A percentile compares a stretch with the other conserved stretches of the same genome.
These are phyloP conservation scores for Beauveria medogensis DNA, from an alignment of 2,329 filamentous ascomycete genomes.

Conservation along the genomic window DNA sequence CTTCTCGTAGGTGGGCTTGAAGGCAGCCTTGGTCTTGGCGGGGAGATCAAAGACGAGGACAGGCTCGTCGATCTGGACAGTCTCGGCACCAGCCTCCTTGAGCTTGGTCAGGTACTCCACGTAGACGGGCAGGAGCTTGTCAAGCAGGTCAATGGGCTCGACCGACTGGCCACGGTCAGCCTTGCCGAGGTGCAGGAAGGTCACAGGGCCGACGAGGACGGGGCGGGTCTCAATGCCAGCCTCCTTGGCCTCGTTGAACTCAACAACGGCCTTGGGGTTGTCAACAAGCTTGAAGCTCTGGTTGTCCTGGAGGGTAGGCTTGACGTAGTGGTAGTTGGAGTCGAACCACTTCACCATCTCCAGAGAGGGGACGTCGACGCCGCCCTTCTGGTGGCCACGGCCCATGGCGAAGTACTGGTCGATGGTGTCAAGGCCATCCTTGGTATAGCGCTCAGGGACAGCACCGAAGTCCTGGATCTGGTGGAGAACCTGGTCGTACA, in stretches of 20 bases:
- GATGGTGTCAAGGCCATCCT: constrained; percentile 76
- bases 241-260: constrained; percentile 97
- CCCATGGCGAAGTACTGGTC: constrained; percentile 99
- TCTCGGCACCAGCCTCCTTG: constrained; percentile 92
- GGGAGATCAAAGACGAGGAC: constrained; percentile 91
- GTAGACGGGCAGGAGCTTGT: constrained; percentile 91
- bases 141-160: constrained; percentile 85
- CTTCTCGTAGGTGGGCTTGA: constrained; percentile 96
- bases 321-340: constrained; percentile 99
- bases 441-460: constrained; percentile 87
- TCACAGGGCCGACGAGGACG: constrained; percentile 90
- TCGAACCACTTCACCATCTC: constrained; percentile 99
- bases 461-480: constrained; percentile 97
- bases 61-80: constrained; percentile 97
- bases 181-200: constrained; percentile 96
- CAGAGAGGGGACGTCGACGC: constrained; percentile 84
- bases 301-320: constrained; percentile 94
- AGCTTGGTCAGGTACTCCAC: constrained; percentile 86
- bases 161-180: constrained; percentile 92
- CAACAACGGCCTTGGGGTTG: constrained; percentile 85
- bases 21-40: constrained; percentile 84
- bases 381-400: constrained; percentile 92
- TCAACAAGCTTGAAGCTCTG: constrained; percentile 86
- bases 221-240: constrained; percentile 88
- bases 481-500: constrained; percentile 95